phyloP scores from a whole-genome alignment of 1,284 basidiomycete species.

The Puccinia polysora region DNA sequence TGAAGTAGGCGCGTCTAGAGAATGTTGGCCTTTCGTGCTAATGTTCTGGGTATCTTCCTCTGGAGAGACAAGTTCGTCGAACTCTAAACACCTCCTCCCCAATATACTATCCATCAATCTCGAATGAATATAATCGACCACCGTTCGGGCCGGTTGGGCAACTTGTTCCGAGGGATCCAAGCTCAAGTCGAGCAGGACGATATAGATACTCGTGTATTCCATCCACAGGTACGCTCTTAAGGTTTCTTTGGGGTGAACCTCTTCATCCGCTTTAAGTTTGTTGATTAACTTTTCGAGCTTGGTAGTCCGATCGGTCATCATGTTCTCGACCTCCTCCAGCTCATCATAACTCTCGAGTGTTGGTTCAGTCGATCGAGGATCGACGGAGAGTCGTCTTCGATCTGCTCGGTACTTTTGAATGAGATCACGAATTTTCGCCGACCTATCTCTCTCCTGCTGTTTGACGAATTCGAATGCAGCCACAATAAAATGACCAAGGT shows the following conservation, averaged over 20 bases:
- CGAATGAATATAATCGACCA: constrained; percentile 52
- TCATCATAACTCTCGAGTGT: neutral
- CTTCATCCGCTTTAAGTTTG: constrained; percentile 33
- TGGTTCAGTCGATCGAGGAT: too few relatives aligned
- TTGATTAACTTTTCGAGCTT: constrained; percentile 40
- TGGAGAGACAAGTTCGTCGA: too few relatives aligned
- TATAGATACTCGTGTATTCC: constrained; percentile 50
- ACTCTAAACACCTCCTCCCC: constrained; percentile 13
- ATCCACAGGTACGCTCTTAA: constrained; percentile 40
- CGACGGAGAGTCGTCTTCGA: neutral
- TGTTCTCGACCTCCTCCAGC: neutral
- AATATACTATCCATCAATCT: constrained; percentile 47
- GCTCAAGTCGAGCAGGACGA: constrained; percentile 51
- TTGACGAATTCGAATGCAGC: constrained; percentile 35
- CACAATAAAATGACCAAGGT: constrained; percentile 42
- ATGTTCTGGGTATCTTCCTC: neutral
- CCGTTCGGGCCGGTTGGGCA: constrained; percentile 49
- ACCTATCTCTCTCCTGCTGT: constrained; percentile 21
- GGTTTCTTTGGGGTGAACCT: constrained; percentile 25
- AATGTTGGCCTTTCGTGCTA: neutral
- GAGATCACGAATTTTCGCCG: constrained; percentile 8
- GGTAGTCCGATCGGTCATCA: constrained; percentile 34
- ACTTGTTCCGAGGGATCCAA: constrained; percentile 52
- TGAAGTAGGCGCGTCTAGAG: too few relatives aligned
- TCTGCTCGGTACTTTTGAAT: constrained; percentile 37